Percentiles rank a stretch among this genome's conserved stretches.
Conservation (phyloP, 352 stramenopile genomes). For the Phytophthora crassamura region DNA sequence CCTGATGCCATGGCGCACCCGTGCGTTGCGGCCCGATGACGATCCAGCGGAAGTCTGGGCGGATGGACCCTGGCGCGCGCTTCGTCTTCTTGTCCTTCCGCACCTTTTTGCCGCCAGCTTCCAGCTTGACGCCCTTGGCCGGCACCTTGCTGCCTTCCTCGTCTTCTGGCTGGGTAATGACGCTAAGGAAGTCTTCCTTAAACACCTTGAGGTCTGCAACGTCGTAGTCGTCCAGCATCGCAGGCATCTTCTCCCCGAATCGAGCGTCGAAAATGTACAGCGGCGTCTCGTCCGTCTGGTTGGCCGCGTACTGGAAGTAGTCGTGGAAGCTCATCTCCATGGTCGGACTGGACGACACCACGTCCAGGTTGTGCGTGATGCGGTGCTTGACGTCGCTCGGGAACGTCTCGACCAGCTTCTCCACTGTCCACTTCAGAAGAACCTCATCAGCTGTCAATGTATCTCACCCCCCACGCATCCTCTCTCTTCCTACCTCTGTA, state of each 20-base stretch:
- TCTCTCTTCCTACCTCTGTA: constrained; percentile 44
- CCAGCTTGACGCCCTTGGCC: constrained; percentile 35
- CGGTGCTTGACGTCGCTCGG: constrained; percentile 52
- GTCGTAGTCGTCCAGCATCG: constrained; percentile 72
- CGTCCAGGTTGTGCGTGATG: constrained; percentile 87
- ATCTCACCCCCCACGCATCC: constrained; percentile 1
- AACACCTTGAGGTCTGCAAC: constrained; percentile 74
- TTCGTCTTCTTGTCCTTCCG: constrained; percentile 52
- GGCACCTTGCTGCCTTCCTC: constrained; percentile 20
- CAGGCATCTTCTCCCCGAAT: constrained; percentile 86
- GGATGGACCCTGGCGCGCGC: constrained; percentile 32
- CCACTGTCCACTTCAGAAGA: constrained; percentile 65
- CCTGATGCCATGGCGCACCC: constrained; percentile 95
- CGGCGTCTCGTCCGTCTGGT: constrained; percentile 85
- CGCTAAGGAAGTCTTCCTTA: constrained; percentile 74
- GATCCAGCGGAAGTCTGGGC: constrained; percentile 83
- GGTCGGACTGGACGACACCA: constrained; percentile 53
- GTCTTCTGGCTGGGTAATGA: constrained; percentile 34
- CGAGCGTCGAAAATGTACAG: constrained; percentile 89
- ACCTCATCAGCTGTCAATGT: constrained; percentile 2
- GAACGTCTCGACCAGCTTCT: constrained; percentile 65
- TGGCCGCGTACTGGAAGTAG: constrained; percentile 67
- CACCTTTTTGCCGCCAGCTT: constrained; percentile 46
- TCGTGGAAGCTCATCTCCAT: constrained; percentile 83
- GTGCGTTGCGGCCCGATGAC: constrained; percentile 85